Evolutionary conservation across 2,329 filamentous ascomycete species (phyloP).

Genomic region (Stachybotrys chartarum): DNA sequence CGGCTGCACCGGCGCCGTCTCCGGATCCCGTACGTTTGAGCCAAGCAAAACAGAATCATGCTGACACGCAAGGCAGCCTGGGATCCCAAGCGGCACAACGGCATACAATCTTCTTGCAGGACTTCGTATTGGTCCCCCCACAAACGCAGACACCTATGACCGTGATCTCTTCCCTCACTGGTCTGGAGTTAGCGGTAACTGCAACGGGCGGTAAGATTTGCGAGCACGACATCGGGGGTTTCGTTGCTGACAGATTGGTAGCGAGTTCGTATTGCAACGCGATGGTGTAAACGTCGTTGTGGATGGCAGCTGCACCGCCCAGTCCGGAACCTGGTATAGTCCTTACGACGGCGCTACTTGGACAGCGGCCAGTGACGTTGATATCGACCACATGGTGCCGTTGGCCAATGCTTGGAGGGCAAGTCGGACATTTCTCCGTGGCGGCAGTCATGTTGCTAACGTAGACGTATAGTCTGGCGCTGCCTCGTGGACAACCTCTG

Average conservation of each 20-base stretch:
- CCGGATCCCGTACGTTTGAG: background rate
- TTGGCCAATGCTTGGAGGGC: conserved; percentile 74
- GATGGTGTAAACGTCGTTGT: conserved; percentile 60
- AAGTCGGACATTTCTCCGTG: too few relatives aligned
- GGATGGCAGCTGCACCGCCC: conserved; percentile 53
- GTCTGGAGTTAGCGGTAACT: conserved; percentile 57
- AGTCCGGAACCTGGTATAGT: conserved; percentile 60
- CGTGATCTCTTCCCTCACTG: conserved; percentile 66
- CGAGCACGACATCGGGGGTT: background rate
- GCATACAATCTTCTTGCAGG: conserved; percentile 51
- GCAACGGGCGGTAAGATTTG: conserved; percentile 54
- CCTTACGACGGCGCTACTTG: conserved; percentile 70
- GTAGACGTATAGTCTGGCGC: conserved; percentile 54
- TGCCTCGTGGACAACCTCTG: conserved; percentile 59
- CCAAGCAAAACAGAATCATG: background rate
- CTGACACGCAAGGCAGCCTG: conserved; percentile 29
- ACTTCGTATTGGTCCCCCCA: conserved; percentile 50
- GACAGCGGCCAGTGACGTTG: conserved; percentile 62
- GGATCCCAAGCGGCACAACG: conserved; percentile 52
- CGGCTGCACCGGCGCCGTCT: background rate
- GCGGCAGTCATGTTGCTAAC: conserved; percentile 7
- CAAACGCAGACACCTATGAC: conserved; percentile 50
- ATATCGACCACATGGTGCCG: conserved; percentile 81
- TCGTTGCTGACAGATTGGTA: conserved; percentile 10
- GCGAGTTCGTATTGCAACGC: conserved; percentile 64